A percentile compares a stretch with the other conserved stretches of the same genome.
phyloP scores from a whole-genome alignment of 208 protist species.

The Trypanosoma lewisi region DNA sequence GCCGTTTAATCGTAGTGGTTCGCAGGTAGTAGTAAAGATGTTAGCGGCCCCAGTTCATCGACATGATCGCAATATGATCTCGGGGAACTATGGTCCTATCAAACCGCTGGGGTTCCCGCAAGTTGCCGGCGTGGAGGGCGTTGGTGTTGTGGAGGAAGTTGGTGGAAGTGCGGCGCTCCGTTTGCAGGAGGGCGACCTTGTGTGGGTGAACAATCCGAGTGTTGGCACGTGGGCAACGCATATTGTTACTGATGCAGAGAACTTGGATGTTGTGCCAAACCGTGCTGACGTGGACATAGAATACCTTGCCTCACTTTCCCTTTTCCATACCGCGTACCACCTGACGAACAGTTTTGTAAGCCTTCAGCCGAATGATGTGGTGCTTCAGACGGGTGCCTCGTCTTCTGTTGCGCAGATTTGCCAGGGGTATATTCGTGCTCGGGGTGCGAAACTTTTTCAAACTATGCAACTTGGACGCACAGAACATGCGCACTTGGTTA shows the following conservation, averaged over 20 bases:
- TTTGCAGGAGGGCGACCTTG: conserved; percentile 89
- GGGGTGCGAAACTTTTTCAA: conserved; percentile 87
- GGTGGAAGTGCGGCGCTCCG: conserved; percentile 63
- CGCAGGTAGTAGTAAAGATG: conserved; percentile 94
- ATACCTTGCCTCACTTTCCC: conserved; percentile 90
- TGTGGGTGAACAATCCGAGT: conserved; percentile 90
- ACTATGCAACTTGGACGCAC: conserved; percentile 90
- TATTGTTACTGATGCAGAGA: conserved; percentile 80
- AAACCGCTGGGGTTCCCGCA: conserved; percentile 29
- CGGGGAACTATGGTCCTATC: conserved; percentile 78
- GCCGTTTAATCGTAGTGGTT: conserved; percentile 77
- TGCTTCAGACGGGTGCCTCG: conserved; percentile 84
- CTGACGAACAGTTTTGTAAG: conserved; percentile 94
- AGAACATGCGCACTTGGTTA: conserved; percentile 76
- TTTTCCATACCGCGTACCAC: conserved; percentile 96
- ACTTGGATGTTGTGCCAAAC: conserved; percentile 87
- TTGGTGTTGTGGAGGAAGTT: conserved; percentile 94
- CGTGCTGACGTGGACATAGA: conserved; percentile 91
- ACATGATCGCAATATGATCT: conserved; percentile 94
- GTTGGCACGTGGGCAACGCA: conserved; percentile 92
- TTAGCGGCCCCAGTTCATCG: conserved; percentile 94
- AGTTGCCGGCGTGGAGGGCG: conserved; percentile 87
- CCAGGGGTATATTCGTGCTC: conserved; percentile 81
- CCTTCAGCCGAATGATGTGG: conserved; percentile 88
- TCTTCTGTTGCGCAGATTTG: conserved; percentile 87